Base-by-base conservation (phyloP, 108 stramenopile species). In the Pinguiococcus pyrenoidosus region DNA sequence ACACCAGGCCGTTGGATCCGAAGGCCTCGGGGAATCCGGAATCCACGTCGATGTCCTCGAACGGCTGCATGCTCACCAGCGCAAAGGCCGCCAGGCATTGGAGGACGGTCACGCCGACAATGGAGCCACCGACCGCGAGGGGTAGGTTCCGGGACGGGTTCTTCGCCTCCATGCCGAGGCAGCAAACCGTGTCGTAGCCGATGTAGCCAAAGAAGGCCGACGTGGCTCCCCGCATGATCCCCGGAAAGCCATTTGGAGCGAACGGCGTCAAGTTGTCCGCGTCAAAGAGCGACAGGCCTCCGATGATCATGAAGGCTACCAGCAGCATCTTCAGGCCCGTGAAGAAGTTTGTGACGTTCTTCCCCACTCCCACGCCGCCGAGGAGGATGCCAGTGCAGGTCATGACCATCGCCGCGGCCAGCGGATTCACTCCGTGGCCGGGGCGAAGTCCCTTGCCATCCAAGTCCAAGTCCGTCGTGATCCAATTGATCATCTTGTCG, bases 131-230 rank as follows among this genome's bases (percentile, higher is more conserved):
- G 25, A 92, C 73, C 8, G 81, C 78, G 25, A 55, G 51, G 2
- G 90, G 87, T 38, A 88, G 57, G 49, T 84, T 79, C 38, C 49
- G 64, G 14, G 56, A 39, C 16, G 90, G 81, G 68, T 92, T 59
- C 28, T 72, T 71, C 4, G 90, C 80, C 62, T 92, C 90, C 7
- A 67, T 66, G 0, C 83, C 81, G 35, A 92, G 54, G 32, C 46
- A 37, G 2, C 34, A 42, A 23, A 55, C 44, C 6, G 30, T 30
- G 62, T 92, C 90, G 54, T 82, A 92, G 2, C 90, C 90, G 17
- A 92, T 51, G 46, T 80, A 92, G 2, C 85, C 90, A 70, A 92
- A 92, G 59, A 92, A 89, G 18, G 79, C 75, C 25, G 71, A 50
- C 4, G 75, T 69, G 6, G 74, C 66, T n/a, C 89, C 89, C 27